A percentile compares a stretch with the other conserved stretches of the same genome.
These are phyloP conservation scores for Wickerhamomyces hampshirensis DNA, from an alignment of 805 yeast species.

Conservation along the genomic window DNA sequence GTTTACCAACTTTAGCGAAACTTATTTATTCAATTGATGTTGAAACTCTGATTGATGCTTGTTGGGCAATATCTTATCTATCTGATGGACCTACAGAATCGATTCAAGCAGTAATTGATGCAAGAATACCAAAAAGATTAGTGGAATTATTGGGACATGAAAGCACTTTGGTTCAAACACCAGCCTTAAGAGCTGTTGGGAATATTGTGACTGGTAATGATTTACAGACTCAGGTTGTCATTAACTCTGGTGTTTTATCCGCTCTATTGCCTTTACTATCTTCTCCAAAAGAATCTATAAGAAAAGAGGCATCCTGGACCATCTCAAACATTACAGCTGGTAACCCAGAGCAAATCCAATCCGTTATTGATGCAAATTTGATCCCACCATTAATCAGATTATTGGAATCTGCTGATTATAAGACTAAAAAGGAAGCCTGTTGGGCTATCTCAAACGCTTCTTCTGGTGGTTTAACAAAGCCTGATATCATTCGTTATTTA, in stretches of 20 bases:
- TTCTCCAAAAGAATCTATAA: slow-evolving; percentile 85
- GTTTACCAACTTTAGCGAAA: slow-evolving; percentile 88
- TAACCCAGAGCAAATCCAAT: slow-evolving; percentile 90
- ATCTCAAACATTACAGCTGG: slow-evolving; percentile 98
- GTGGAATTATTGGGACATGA: slow-evolving; percentile 87
- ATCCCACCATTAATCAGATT: slow-evolving; percentile 85
- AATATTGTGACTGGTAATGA: slow-evolving; percentile 98
- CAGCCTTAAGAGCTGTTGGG: slow-evolving; percentile 96
- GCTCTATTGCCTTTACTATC: slow-evolving; percentile 76
- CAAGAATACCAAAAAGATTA: slow-evolving; percentile 88
- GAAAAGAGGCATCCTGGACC: slow-evolving; percentile 99
- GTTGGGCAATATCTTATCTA: slow-evolving; percentile 96
- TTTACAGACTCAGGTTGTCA: slow-evolving; percentile 89
- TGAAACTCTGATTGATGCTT: slow-evolving; percentile 93
- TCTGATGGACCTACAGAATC: slow-evolving; percentile 92
- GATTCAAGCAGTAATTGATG: slow-evolving; percentile 95
- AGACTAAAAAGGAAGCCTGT: slow-evolving; percentile 97
- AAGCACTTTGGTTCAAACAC: slow-evolving; percentile 87
- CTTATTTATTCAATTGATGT: slow-evolving; percentile 85
- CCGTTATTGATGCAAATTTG: slow-evolving; percentile 91
- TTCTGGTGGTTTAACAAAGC: slow-evolving; percentile 87
- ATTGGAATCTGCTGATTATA: slow-evolving; percentile 82
- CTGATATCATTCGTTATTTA: slow-evolving; percentile 89
- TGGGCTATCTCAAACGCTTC: slow-evolving; percentile 99
- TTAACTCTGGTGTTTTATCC: slow-evolving; percentile 86